These are phyloP conservation scores for Pyrenophora seminiperda DNA, from an alignment of 2,329 filamentous ascomycete genomes.

Conservation along the genomic window DNA sequence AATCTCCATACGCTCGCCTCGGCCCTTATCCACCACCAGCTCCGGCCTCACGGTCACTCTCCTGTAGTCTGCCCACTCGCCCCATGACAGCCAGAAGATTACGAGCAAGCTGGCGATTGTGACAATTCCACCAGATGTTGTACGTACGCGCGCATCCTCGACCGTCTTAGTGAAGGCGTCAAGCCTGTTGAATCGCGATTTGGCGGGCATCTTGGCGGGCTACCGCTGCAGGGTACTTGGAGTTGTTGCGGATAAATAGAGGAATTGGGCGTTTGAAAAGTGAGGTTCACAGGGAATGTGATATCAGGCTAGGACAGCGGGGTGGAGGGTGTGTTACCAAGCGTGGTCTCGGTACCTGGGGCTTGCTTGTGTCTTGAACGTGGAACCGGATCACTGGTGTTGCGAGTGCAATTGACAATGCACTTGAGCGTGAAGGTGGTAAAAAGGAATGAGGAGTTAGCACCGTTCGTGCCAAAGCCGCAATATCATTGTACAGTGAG, in stretches of 20 bases:
- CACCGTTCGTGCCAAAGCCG: conserved; percentile 29
- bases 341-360: conserved; percentile 12
- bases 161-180: conserved; percentile 99
- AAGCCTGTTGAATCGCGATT: conserved; percentile 93
- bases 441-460: conserved; percentile 27
- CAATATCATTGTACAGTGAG: conserved; percentile 33
- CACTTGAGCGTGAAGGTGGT: neutral
- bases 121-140: conserved; percentile 92
- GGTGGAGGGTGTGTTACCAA: conserved; percentile 16
- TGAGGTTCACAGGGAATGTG: conserved; percentile 7
- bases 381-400: conserved; percentile 5
- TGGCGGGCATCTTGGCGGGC: conserved; percentile 70
- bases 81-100: conserved; percentile 86
- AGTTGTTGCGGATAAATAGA: neutral
- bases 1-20: conserved; percentile 99
- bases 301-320: conserved; percentile 19
- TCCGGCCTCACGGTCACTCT: conserved; percentile 86
- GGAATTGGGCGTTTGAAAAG: conserved; percentile 1
- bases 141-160: conserved; percentile 94
- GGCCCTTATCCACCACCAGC: conserved; percentile 92
- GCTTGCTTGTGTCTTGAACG: conserved; percentile 8
- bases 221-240: conserved; percentile 18
- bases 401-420: conserved; percentile 22
- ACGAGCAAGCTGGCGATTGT: conserved; percentile 89
- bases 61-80: conserved; percentile 95